A percentile compares a stretch with the other conserved stretches of the same genome.
Evolutionary conservation across 495 filamentous ascomycete genomes (phyloP).

Genomic region (Amorphotheca resinae): DNA sequence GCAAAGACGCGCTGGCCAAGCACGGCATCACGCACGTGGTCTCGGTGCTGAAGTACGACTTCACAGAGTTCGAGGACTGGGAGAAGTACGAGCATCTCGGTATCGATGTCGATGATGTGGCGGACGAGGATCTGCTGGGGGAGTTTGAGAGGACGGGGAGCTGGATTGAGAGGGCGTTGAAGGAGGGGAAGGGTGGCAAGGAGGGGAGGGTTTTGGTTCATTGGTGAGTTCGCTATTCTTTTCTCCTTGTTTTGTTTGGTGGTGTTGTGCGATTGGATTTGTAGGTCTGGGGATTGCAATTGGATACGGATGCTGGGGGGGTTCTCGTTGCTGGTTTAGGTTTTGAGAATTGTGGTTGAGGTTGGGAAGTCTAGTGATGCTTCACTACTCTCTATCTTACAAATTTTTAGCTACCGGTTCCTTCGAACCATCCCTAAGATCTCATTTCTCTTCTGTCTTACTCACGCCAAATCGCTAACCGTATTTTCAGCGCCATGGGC

Average conservation of each 20-base stretch:
- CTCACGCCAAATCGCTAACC: too few relatives aligned
- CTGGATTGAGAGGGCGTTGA: conserved; percentile 72
- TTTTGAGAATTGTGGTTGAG: too few relatives aligned
- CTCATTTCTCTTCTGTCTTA: too few relatives aligned
- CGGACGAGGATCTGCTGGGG: conserved; percentile 73
- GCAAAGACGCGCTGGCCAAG: conserved; percentile 49
- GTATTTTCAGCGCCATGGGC: conserved; percentile 72
- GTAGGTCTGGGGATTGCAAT: too few relatives aligned
- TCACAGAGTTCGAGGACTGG: conserved; percentile 36
- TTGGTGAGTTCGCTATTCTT: conserved; percentile 39
- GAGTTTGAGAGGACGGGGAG: conserved; percentile 61
- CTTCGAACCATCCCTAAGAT: too few relatives aligned
- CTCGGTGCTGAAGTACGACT: conserved; percentile 54
- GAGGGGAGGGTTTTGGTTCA: conserved; percentile 56
- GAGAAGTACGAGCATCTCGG: conserved; percentile 53
- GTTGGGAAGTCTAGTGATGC: neutral
- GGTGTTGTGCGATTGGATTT: neutral
- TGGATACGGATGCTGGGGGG: too few relatives aligned
- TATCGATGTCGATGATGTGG: conserved; percentile 79
- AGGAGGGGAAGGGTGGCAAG: conserved; percentile 31
- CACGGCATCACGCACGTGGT: conserved; percentile 81
- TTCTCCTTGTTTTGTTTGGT: conserved; percentile 1
- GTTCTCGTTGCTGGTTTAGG: too few relatives aligned
- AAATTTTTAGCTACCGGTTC: too few relatives aligned
- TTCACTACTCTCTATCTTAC: too few relatives aligned